A percentile compares a stretch with the other conserved stretches of the same genome.
These are phyloP conservation scores for Prunus mongolica DNA, from an alignment of 306 rosid genomes.

Conservation along the genomic window DNA sequence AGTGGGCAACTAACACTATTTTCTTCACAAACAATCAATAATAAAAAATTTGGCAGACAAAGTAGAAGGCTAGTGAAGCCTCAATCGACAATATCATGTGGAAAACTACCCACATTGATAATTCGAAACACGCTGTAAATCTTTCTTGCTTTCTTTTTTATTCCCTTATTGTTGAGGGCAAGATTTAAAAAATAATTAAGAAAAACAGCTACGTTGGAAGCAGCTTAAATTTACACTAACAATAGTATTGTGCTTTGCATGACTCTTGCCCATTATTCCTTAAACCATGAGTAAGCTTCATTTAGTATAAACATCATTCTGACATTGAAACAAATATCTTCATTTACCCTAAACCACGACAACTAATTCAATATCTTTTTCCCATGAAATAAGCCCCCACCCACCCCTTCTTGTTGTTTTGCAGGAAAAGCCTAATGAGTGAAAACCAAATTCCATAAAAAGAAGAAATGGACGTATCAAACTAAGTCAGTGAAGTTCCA, in stretches of 20 bases:
- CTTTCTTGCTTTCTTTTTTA: not conserved
- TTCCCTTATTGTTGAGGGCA: not conserved
- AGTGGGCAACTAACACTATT: not conserved
- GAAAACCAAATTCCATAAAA: too few relatives aligned
- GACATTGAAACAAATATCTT: not conserved
- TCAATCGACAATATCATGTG: not conserved
- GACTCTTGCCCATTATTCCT: not conserved
- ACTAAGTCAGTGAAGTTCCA: slow-evolving; percentile 3
- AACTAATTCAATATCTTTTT: not conserved
- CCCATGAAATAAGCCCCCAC: not conserved
- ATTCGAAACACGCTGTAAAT: not conserved
- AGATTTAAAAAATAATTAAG: too few relatives aligned
- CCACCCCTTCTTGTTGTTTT: not conserved
- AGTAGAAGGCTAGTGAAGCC: not conserved
- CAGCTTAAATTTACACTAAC: not conserved
- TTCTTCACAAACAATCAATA: not conserved
- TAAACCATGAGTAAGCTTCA: not conserved
- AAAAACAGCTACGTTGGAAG: not conserved
- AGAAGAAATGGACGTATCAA: not conserved
- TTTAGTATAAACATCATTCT: not conserved
- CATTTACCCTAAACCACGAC: not conserved
- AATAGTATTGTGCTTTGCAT: not conserved
- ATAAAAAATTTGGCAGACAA: not conserved
- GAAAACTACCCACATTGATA: not conserved
- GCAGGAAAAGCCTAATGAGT: not conserved